Conservation (phyloP, 1,284 basidiomycete species). For the Inonotus hispidus region DNA sequence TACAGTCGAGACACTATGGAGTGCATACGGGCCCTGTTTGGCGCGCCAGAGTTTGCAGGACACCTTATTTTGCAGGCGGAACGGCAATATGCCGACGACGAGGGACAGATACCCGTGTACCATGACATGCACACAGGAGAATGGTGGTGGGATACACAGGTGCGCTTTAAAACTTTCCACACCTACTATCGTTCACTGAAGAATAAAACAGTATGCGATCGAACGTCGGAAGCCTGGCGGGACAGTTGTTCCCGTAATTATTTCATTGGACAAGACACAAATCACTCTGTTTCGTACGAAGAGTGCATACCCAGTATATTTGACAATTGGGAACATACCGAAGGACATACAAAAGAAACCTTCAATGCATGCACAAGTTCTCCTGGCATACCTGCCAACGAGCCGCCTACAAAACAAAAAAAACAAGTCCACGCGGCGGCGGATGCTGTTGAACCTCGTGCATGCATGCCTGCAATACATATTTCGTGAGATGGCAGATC, state of each 20-base stretch:
- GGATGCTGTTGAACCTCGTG: constrained; percentile 16
- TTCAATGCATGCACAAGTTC: constrained; percentile 20
- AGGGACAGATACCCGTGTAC: constrained; percentile 16
- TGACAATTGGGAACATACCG: constrained; percentile 27
- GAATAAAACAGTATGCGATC: background rate
- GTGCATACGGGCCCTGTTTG: constrained; percentile 18
- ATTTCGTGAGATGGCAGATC: constrained; percentile 18
- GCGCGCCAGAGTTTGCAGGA: constrained; percentile 19
- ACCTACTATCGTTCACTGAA: background rate
- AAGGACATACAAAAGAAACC: constrained; percentile 21
- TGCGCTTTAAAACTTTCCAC: too few species aligned
- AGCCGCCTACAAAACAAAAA: constrained; percentile 12
- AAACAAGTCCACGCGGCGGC: background rate
- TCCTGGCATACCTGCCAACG: constrained; percentile 24
- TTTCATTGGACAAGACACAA: constrained; percentile 22
- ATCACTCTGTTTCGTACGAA: constrained; percentile 23
- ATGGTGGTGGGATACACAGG: constrained; percentile 24
- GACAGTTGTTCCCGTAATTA: constrained; percentile 22
- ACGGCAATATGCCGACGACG: constrained; percentile 4
- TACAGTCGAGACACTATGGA: constrained; percentile 21
- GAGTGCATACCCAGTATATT: constrained; percentile 24
- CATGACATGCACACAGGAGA: constrained; percentile 24
- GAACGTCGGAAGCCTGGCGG: constrained; percentile 15
- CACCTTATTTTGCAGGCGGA: constrained; percentile 16
- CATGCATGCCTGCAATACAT: constrained; percentile 23